Percentiles rank a stretch among this genome's conserved stretches.
These are phyloP conservation scores for Botrytis sinoallii DNA, from an alignment of 2,329 filamentous ascomycete genomes.

Conservation along the genomic window DNA sequence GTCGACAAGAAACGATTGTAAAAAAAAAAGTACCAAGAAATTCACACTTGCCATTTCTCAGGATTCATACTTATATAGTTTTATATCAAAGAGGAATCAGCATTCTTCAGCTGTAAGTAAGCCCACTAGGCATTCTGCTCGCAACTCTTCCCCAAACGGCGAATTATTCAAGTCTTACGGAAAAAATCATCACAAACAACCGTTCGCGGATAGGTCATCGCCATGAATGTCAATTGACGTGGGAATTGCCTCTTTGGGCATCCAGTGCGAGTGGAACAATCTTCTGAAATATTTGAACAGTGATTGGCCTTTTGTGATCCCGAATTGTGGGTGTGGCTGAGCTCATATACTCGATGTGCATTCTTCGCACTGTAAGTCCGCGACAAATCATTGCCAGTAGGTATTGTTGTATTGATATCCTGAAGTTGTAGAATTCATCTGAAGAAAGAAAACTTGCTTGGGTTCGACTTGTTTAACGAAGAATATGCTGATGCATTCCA, in stretches of 20 bases:
- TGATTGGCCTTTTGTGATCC: not conserved
- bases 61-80: not conserved
- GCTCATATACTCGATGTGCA: not conserved
- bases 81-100: not conserved
- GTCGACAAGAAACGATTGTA: not conserved
- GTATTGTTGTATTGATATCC: not conserved
- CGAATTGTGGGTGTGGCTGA: not conserved
- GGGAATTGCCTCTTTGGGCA: not conserved
- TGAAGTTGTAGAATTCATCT: not conserved
- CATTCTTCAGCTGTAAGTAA: not conserved
- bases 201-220: not conserved
- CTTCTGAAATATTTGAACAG: not conserved
- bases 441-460: not conserved
- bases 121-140: not conserved
- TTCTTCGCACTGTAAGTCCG: not conserved
- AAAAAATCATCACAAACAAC: not conserved
- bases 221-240: not conserved
- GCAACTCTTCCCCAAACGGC: not conserved
- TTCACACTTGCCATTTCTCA: not conserved
- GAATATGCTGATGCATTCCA: not conserved
- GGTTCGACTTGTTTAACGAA: not conserved
- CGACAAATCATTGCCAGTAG: not conserved
- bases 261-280: not conserved
- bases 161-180: not conserved
- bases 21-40: not conserved